These are phyloP conservation scores for Nicotiana otophora DNA, from an alignment of 257 asterid species.

Conservation along the genomic window DNA sequence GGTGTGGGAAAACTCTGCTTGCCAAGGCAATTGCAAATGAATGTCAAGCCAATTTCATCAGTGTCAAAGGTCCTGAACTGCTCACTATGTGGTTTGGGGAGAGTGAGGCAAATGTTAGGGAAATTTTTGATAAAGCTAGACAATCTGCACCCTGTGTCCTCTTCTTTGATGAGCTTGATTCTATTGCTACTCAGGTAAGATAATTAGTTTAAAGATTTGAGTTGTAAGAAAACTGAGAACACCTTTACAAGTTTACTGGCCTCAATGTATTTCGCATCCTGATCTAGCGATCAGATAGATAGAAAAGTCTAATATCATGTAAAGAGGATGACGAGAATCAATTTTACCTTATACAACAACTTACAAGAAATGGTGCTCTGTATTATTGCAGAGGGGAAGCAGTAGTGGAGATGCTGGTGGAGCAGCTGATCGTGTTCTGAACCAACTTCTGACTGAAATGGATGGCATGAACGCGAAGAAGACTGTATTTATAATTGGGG, in stretches of 20 bases:
- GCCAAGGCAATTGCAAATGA: conserved; percentile 72
- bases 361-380: background rate
- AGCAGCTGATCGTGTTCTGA: conserved; percentile 55
- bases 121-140: conserved; percentile 58
- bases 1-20: conserved; percentile 60
- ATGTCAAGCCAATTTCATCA: conserved; percentile 64
- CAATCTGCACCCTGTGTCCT: conserved; percentile 61
- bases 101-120: conserved; percentile 67
- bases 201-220: background rate
- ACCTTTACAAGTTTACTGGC: background rate
- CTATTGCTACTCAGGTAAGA: conserved; percentile 52
- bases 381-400: conserved; percentile 41
- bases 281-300: background rate
- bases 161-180: conserved; percentile 56
- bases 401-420: conserved; percentile 60
- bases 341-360: background rate
- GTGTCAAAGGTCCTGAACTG: conserved; percentile 59
- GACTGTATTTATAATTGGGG: conserved; percentile 57
- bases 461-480: conserved; percentile 57
- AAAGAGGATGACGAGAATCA: background rate
- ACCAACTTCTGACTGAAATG: conserved; percentile 59
- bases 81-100: conserved; percentile 78
- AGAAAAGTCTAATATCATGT: background rate
- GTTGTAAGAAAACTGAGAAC: background rate
- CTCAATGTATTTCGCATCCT: background rate